A percentile compares a stretch with the other conserved stretches of the same genome.
Evolutionary conservation across 1,139 yeast genomes (phyloP).

Genomic region (Diutina ranongensis): DNA sequence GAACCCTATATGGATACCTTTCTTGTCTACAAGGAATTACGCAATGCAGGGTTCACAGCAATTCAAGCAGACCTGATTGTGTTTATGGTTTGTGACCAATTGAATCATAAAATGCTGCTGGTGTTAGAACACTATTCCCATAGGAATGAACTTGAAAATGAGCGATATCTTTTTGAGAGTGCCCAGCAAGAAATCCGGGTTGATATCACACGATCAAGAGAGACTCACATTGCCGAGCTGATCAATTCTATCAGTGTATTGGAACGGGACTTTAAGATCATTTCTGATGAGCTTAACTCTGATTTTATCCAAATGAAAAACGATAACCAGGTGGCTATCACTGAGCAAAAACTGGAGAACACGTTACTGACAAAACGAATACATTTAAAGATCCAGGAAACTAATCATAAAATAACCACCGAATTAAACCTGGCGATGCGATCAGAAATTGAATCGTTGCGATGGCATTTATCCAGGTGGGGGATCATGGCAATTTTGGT

Average conservation of each 20-base stretch:
- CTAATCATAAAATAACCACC: slow-evolving; percentile 77
- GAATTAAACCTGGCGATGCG: slow-evolving; percentile 73
- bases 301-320: slow-evolving; percentile 55
- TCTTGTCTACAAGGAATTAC: slow-evolving; percentile 29
- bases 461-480: slow-evolving; percentile 91
- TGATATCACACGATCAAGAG: slow-evolving; percentile 67
- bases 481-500: slow-evolving; percentile 57
- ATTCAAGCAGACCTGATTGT: slow-evolving; percentile 44
- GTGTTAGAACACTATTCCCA: slow-evolving; percentile 53
- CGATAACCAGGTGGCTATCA: slow-evolving; percentile 73
- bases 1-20: slow-evolving; percentile 45
- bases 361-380: slow-evolving; percentile 64
- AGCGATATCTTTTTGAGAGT: slow-evolving; percentile 79
- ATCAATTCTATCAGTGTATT: slow-evolving; percentile 57
- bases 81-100: slow-evolving; percentile 34
- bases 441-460: slow-evolving; percentile 74
- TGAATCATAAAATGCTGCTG: slow-evolving; percentile 44
- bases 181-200: slow-evolving; percentile 82
- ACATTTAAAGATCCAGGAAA: slow-evolving; percentile 66
- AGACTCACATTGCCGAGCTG: slow-evolving; percentile 56
- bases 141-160: slow-evolving; percentile 68
- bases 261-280: slow-evolving; percentile 58
- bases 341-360: slow-evolving; percentile 80
- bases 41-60: slow-evolving; percentile 37
- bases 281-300: slow-evolving; percentile 71